Evolutionary conservation across 768 basidiomycete genomes (phyloP), one percentile per base, ranked within the genome.

Genomic region (Ramaria sp.): DNA sequence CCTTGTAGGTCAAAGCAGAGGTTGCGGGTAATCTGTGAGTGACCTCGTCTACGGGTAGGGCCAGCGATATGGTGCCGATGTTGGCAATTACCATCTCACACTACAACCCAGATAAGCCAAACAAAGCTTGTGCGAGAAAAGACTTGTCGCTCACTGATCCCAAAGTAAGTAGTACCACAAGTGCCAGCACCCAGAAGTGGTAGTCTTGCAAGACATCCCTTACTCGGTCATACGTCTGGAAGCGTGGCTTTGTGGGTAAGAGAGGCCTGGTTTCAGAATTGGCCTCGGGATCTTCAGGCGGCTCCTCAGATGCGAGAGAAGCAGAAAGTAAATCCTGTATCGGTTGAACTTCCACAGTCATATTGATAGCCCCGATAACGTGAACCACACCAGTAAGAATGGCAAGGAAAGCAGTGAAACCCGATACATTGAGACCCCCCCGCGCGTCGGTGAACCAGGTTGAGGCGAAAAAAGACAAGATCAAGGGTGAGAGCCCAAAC

Each of bases 1-100:
- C 59, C 43, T 60, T 59, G 30, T 61, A 59, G 20, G 59, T 41
- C 39, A 61, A 2, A 31, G 37, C 30, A 34, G 60, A 54, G 19
- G 54, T 38, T 7, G 65, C 45, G 22, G 39, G 30, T 4, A 58
- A 22, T 19, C 67, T 62, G 11, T 61, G 52, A 15, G 24, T 46
- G 15, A 24, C 13, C 4, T 42, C 39, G 6, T 52, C 50, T 41
- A 69, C 64, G 9, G 81, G 79, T 37, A 89, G 75, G 13, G 88
- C 82, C 4, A 84, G 69, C 13, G 84, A 77, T 51, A 91, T 85
- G 1, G 84, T 81, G 38, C 87, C 88, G 48, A 91, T 82, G 63
- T 89, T 91, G 19, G 87, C 84, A 19, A 91, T 82, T 20, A 91
- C 75, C 87, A 88, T 90, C 67, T 90, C 88, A 47, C 78, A 79